phyloP scores from a whole-genome alignment of 148 eudicot genomes.

The Vaccinium darrowii region DNA sequence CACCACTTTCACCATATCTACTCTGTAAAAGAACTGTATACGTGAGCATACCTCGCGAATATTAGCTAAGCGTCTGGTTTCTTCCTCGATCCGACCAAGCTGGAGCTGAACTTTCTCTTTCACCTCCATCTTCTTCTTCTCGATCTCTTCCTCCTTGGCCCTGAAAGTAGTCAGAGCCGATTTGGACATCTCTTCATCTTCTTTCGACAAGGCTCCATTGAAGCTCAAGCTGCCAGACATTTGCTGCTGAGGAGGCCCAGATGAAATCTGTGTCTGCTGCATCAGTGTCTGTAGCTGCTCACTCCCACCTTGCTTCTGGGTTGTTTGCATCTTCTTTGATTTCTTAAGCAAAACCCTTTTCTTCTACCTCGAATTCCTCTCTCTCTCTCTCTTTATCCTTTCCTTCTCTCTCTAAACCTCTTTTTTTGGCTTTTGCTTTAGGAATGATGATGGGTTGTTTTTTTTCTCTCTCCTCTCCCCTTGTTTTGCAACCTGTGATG shows the following conservation, averaged over 20 bases:
- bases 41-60: conserved; percentile 64
- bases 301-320: conserved; percentile 24
- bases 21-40: neutral
- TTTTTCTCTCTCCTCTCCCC: neutral
- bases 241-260: conserved; percentile 30
- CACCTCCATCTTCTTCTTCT: conserved; percentile 83
- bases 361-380: conserved; percentile 24
- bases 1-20: neutral
- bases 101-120: conserved; percentile 77
- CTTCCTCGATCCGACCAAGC: conserved; percentile 83
- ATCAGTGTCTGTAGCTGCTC: conserved; percentile 37
- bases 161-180: conserved; percentile 61
- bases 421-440: conserved; percentile 11
- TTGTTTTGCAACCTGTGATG: neutral
- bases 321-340: conserved; percentile 23
- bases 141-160: conserved; percentile 92
- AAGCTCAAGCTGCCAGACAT: conserved; percentile 61
- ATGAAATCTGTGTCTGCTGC: conserved; percentile 24
- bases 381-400: conserved; percentile 23
- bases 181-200: conserved; percentile 47
- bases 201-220: conserved; percentile 39
- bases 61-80: conserved; percentile 66
- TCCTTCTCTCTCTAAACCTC: neutral
- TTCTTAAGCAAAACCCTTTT: conserved; percentile 16
- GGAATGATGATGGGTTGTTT: conserved; percentile 16